Conservation (phyloP, 78 protist genomes). For the Neovahlkampfia damariscottae region DNA sequence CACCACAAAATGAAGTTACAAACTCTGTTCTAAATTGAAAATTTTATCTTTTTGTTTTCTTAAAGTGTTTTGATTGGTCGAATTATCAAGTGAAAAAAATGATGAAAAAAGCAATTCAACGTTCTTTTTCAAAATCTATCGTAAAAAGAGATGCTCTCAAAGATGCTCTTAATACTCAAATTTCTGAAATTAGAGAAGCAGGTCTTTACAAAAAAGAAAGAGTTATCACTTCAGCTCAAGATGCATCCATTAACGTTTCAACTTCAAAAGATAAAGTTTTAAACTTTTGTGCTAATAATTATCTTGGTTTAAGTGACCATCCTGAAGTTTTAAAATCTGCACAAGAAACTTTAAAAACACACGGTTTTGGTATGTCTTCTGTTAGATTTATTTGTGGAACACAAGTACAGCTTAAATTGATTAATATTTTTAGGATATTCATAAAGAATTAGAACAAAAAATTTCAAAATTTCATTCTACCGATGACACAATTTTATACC, state of each 20-base stretch:
- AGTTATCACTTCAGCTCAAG: conserved; percentile 44
- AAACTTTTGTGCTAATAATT: conserved; percentile 66
- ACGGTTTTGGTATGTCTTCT: conserved; percentile 41
- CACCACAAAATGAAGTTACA: too few relatives aligned
- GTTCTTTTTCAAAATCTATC: too few relatives aligned
- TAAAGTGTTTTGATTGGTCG: too few relatives aligned
- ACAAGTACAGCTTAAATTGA: background rate
- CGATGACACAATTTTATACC: conserved; percentile 47
- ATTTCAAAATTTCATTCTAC: conserved; percentile 40
- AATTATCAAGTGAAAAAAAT: too few relatives aligned
- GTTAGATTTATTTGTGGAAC: conserved; percentile 74
- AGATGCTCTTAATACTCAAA: too few relatives aligned
- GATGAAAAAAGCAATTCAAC: too few relatives aligned
- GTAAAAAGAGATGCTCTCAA: too few relatives aligned
- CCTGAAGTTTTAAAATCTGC: conserved; percentile 24
- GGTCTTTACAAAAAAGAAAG: conserved; percentile 59
- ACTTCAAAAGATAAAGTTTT: conserved; percentile 1
- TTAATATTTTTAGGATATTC: conserved; percentile 42
- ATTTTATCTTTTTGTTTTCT: too few relatives aligned
- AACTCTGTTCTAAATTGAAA: too few relatives aligned
- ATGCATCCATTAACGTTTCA: background rate
- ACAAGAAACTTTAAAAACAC: conserved; percentile 18
- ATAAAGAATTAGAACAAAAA: conserved; percentile 44
- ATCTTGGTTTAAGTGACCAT: conserved; percentile 42
- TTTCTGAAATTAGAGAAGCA: conserved; percentile 35